Base-by-base conservation (phyloP, 2,329 filamentous ascomycete genomes). In the Ophiostoma pallidulum region DNA sequence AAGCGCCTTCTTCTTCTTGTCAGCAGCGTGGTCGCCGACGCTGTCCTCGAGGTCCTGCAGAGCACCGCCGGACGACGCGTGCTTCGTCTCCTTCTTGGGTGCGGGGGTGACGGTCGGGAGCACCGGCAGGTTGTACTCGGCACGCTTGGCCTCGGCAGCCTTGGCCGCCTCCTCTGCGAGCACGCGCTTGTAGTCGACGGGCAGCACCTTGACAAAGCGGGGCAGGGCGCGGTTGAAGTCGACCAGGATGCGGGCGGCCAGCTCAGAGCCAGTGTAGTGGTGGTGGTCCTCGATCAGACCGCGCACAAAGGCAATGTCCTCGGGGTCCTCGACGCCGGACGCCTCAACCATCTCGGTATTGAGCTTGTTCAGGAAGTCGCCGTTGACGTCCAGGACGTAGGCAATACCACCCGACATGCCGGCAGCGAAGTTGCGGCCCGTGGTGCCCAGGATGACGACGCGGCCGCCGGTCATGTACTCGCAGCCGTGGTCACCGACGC, bases 381-480 rank as follows among this genome's bases (percentile, higher is more conserved):
- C 78, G 64, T 91, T 78, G 61, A 92, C 84, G 61, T 97, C 91
- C 26, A 97, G 78, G 46, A 96, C 80, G 60, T 95, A 97, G 16
- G 90, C 90, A 60, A 97, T 96, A 74, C 91, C 91, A 62, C 91
- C 91, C 60, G 90, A 96, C 91, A 97, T 97, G 74, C 91, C 91
- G 52, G 91, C 91, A 58, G 90, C 91, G 62, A 97, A 97, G 74
- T 97, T 97, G 58, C 91, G 90, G 39, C 91, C 91, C 62, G 89
- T 95, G 59, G 78, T 80, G 50, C 91, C 91, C 41, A 97, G 77
- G 60, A 94, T 77, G 54, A 97, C 72, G 43, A 96, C 75, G 62
- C 90, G 87, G 62, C 91, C 91, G 64, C 91, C 91, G 60, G 91
- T 96, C 91, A 97, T 97, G 77, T 97, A 97, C 74, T 97, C 91